A percentile compares a stretch with the other conserved stretches of the same genome.
These are phyloP conservation scores for Stagonosporopsis rhizophila DNA, from an alignment of 2,329 filamentous ascomycete genomes.

Conservation along the genomic window DNA sequence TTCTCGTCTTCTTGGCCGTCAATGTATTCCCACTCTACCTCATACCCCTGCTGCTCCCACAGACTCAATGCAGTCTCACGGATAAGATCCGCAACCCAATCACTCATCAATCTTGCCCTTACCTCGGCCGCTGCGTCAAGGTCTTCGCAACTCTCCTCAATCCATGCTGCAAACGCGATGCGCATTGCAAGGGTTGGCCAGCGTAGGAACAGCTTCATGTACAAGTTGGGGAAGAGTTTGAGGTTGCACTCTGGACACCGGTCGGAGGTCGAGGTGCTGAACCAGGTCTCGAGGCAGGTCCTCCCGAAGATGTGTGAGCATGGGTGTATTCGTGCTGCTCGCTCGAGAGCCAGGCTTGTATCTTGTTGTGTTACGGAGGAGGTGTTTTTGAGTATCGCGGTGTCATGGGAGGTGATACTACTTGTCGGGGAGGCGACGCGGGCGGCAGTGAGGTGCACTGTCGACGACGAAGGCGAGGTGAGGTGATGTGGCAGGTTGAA, in stretches of 20 bases:
- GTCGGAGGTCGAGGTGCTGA: not conserved
- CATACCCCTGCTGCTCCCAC: not conserved
- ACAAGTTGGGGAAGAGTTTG: not conserved
- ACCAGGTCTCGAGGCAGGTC: constrained; percentile 1
- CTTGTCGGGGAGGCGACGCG: not conserved
- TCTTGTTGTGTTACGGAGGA: not conserved
- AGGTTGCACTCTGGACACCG: constrained; percentile 7
- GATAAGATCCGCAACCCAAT: not conserved
- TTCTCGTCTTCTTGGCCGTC: not conserved
- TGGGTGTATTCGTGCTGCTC: not conserved
- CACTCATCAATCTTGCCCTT: not conserved
- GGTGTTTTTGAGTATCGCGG: not conserved
- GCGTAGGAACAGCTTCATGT: not conserved
- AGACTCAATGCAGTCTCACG: not conserved
- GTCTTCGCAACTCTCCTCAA: not conserved
- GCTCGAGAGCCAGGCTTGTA: not conserved
- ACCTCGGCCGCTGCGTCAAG: not conserved
- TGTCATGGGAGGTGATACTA: not conserved
- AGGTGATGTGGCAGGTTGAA: not conserved
- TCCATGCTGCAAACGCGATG: not conserved
- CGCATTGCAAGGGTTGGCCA: not conserved
- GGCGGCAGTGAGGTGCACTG: not conserved
- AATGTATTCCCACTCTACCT: not conserved
- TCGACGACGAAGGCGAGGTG: not conserved
- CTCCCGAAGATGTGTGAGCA: constrained; percentile 3